These are phyloP conservation scores for Lenwebbia sp. DNA, from an alignment of 345 rosid species.

Conservation along the genomic window DNA sequence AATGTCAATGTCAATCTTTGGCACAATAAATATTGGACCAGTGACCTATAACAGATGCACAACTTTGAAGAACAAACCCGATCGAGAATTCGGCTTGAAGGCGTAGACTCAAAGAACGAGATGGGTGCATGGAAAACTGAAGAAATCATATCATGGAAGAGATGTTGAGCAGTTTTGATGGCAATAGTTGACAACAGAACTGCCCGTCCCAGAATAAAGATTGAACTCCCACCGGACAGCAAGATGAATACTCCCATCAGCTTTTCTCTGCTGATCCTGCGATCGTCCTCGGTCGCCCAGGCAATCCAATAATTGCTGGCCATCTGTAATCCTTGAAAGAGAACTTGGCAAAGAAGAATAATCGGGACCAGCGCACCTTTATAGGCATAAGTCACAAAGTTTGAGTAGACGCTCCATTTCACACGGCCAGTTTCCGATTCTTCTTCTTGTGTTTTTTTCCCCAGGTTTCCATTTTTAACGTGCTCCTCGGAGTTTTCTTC, in stretches of 20 bases:
- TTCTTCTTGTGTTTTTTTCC: conserved; percentile 24
- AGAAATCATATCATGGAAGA: conserved; percentile 45
- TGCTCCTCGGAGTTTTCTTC: conserved; percentile 21
- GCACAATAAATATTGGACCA: not conserved
- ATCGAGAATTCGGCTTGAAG: conserved; percentile 54
- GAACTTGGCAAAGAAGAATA: conserved; percentile 7
- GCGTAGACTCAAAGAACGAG: conserved; percentile 59
- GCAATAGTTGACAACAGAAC: conserved; percentile 46
- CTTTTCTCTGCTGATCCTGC: conserved; percentile 13
- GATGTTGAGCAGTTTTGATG: conserved; percentile 50
- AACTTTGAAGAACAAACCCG: not conserved
- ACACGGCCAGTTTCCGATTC: conserved; percentile 49
- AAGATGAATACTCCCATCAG: conserved; percentile 39
- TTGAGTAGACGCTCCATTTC: conserved; percentile 53
- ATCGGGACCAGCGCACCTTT: conserved; percentile 14
- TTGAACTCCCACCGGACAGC: conserved; percentile 56
- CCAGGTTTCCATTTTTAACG: not conserved
- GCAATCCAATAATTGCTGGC: conserved; percentile 74
- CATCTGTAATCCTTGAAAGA: conserved; percentile 55
- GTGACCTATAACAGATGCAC: not conserved
- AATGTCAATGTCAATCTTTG: not conserved
- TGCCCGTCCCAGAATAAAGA: conserved; percentile 58
- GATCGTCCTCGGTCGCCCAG: conserved; percentile 42
- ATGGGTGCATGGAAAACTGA: conserved; percentile 58
- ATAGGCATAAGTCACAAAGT: conserved; percentile 25